These are phyloP conservation scores for Cryptococcus amylolentus DNA, from an alignment of 1,284 basidiomycete genomes.

Conservation along the genomic window DNA sequence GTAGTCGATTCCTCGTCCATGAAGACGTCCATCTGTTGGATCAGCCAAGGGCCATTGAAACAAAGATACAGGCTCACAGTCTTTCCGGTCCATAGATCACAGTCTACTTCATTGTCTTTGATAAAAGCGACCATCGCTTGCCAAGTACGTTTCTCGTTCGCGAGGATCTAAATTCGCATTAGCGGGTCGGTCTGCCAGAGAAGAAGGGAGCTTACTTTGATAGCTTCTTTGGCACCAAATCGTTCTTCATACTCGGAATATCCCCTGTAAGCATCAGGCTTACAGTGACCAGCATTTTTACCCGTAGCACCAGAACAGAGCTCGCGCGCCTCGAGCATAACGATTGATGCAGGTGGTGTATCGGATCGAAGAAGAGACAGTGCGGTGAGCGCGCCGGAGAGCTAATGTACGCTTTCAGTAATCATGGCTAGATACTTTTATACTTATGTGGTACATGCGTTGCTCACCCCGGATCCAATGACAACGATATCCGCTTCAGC, in stretches of 20 bases:
- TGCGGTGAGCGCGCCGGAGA: conserved; percentile 24
- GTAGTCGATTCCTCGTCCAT: conserved; percentile 16
- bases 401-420: conserved; percentile 1
- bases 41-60: background rate
- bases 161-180: conserved; percentile 16
- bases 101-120: conserved; percentile 23
- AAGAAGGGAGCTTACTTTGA: conserved; percentile 16
- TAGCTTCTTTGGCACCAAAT: conserved; percentile 22
- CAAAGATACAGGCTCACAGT: conserved; percentile 11
- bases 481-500: conserved; percentile 18
- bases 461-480: conserved; percentile 24
- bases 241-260: conserved; percentile 8
- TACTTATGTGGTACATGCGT: background rate
- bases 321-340: conserved; percentile 37
- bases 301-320: conserved; percentile 33
- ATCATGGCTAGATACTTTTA: background rate
- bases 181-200: background rate
- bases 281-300: conserved; percentile 33
- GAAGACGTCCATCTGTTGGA: conserved; percentile 14
- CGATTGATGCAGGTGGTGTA: conserved; percentile 10
- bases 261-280: conserved; percentile 32
- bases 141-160: conserved; percentile 23
- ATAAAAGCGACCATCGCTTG: conserved; percentile 19
- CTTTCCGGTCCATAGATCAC: conserved; percentile 26
- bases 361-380: conserved; percentile 19